Evolutionary conservation across 352 stramenopile genomes (phyloP).

Genomic region (Aphanomyces invadans): DNA sequence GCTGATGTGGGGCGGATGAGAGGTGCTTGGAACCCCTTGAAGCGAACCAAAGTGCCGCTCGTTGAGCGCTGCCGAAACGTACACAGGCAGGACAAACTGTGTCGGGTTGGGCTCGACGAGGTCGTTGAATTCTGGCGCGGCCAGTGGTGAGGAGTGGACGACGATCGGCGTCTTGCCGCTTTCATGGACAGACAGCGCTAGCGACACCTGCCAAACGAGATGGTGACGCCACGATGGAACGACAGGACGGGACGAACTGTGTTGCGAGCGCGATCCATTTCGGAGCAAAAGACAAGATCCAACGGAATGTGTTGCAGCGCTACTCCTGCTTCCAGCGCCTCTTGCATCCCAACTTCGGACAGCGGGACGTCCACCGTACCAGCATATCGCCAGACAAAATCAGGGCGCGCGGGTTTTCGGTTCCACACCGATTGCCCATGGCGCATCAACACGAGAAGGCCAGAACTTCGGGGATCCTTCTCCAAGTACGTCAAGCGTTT

Average conservation of each 20-base stretch:
- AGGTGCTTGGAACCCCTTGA: conserved; percentile 63
- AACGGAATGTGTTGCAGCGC: conserved; percentile 67
- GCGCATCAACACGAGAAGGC: conserved; percentile 72
- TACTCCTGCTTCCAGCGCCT: conserved; percentile 70
- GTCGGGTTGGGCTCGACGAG: conserved; percentile 72
- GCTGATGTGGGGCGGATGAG: conserved; percentile 56
- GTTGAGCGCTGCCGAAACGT: conserved; percentile 69
- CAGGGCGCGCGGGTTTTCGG: conserved; percentile 59
- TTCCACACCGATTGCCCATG: conserved; percentile 84
- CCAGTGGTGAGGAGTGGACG: conserved; percentile 62
- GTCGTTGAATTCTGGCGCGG: conserved; percentile 53
- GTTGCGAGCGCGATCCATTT: conserved; percentile 72
- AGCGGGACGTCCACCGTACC: conserved; percentile 78
- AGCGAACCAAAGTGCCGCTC: conserved; percentile 80
- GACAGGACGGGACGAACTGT: conserved; percentile 28
- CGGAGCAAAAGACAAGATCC: conserved; percentile 78
- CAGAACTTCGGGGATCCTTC: conserved; percentile 36
- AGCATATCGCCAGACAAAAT: conserved; percentile 74
- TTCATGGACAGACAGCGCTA: conserved; percentile 69
- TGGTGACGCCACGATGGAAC: neutral
- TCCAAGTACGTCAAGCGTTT: neutral
- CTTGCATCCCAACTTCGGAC: conserved; percentile 73
- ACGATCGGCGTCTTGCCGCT: conserved; percentile 78
- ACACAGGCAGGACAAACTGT: conserved; percentile 73
- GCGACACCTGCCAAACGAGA: conserved; percentile 32